Percentiles rank a stretch among this genome's conserved stretches.
These are phyloP conservation scores for Sporobolomyces phaffii DNA, from an alignment of 768 basidiomycete species.

Conservation along the genomic window DNA sequence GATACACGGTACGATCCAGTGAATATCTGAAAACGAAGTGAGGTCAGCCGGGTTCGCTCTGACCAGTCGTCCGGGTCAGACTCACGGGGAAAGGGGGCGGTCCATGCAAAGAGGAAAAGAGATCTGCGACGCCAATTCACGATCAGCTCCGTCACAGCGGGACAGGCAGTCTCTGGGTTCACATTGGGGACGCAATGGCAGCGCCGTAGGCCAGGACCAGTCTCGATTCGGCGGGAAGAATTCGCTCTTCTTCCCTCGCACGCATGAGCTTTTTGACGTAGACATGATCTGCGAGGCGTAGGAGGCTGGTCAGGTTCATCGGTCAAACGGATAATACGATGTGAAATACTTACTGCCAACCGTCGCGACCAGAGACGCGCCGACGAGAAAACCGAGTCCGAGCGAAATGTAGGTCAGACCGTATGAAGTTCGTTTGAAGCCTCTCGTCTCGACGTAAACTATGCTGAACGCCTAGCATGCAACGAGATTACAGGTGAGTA, in stretches of 20 bases:
- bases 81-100: constrained; percentile 13
- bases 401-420: constrained; percentile 36
- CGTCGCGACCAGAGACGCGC: background rate
- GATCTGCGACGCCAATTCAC: background rate
- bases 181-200: constrained; percentile 8
- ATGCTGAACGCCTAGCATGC: constrained; percentile 21
- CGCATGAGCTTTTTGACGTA: background rate
- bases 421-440: constrained; percentile 4
- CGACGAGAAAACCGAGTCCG: constrained; percentile 33
- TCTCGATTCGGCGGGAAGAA: constrained; percentile 5
- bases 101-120: constrained; percentile 32
- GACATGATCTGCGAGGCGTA: background rate
- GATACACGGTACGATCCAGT: constrained; percentile 34
- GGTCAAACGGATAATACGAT: background rate
- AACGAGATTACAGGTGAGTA: background rate
- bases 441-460: constrained; percentile 29
- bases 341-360: constrained; percentile 7
- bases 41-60: background rate
- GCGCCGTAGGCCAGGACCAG: constrained; percentile 5
- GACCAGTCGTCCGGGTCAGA: background rate
- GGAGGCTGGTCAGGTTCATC: no score
- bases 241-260: background rate
- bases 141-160: background rate
- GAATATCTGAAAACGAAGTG: background rate
- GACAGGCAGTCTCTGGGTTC: no score